phyloP scores from a whole-genome alignment of 306 rosid species.

The Lablab purpureus region DNA sequence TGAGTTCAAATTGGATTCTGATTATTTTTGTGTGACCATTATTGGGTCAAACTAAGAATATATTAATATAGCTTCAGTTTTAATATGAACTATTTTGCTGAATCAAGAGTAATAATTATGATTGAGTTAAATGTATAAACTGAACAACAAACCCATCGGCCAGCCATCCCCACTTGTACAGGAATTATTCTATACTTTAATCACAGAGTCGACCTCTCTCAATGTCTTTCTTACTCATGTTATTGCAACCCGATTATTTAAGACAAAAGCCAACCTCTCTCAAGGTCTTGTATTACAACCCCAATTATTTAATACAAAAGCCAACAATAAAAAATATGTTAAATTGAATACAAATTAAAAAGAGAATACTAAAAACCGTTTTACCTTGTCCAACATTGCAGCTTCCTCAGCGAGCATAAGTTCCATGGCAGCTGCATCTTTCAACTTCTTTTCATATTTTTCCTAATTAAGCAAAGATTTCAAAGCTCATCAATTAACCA shows the following conservation, averaged over 20 bases:
- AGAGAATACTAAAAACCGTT: conserved; percentile 21
- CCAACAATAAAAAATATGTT: conserved; percentile 11
- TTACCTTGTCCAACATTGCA: conserved; percentile 91
- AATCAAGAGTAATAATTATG: conserved; percentile 38
- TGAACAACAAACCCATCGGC: conserved; percentile 23
- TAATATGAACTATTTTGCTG: conserved; percentile 27
- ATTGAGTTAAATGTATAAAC: conserved; percentile 35
- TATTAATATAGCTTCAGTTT: conserved; percentile 19
- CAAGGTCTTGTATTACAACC: conserved; percentile 17
- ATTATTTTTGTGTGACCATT: conserved; percentile 35
- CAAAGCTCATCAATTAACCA: conserved; percentile 42
- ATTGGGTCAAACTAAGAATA: conserved; percentile 39
- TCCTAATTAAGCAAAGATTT: conserved; percentile 57
- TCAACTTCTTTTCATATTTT: conserved; percentile 79
- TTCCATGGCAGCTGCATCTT: conserved; percentile 91
- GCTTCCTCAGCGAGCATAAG: conserved; percentile 93
- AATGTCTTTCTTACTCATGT: conserved; percentile 4
- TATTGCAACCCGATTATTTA: too few relatives aligned
- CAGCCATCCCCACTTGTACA: conserved; percentile 2
- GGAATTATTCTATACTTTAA: conserved; percentile 17
- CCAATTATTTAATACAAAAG: conserved; percentile 7
- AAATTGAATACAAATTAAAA: conserved; percentile 6
- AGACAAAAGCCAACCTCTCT: not conserved
- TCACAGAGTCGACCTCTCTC: conserved; percentile 3
- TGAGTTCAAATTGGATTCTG: conserved; percentile 39